These are phyloP conservation scores for Sordariomycetes sp. DNA, from an alignment of 2,329 filamentous ascomycete genomes.

Conservation along the genomic window DNA sequence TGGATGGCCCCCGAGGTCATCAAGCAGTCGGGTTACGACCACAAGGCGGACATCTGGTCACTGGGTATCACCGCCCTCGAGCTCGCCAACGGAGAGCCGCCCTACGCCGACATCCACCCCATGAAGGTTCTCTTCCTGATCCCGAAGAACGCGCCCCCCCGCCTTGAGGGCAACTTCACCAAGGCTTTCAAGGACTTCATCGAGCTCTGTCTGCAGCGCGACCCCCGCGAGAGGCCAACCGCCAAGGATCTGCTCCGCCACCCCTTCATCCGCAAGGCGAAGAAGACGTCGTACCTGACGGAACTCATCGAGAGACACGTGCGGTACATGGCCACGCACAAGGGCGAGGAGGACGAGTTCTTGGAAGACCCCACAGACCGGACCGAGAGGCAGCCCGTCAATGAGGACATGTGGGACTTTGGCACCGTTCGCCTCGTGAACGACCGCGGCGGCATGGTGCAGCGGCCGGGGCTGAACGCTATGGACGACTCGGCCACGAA, in stretches of 20 bases:
- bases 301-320: constrained; percentile 88
- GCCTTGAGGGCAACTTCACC: constrained; percentile 70
- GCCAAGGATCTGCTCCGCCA: constrained; percentile 82
- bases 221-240: constrained; percentile 79
- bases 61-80: constrained; percentile 90
- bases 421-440: constrained; percentile 82
- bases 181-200: constrained; percentile 79
- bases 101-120: constrained; percentile 91
- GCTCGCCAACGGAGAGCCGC: constrained; percentile 82
- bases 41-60: constrained; percentile 97
- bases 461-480: constrained; percentile 48
- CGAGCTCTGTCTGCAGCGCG: constrained; percentile 73
- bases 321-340: constrained; percentile 76
- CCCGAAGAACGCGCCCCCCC: constrained; percentile 83
- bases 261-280: constrained; percentile 81
- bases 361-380: constrained; percentile 42
- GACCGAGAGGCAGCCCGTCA: constrained; percentile 42
- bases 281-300: constrained; percentile 92
- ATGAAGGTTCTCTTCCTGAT: constrained; percentile 98
- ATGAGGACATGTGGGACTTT: constrained; percentile 97
- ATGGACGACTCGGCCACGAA: constrained; percentile 80
- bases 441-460: constrained; percentile 43
- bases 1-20: constrained; percentile 99
- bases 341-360: constrained; percentile 58
- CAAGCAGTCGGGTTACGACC: constrained; percentile 94